A percentile compares a stretch with the other conserved stretches of the same genome.
Conservation (phyloP, 257 asterid genomes). For the Paulownia fortunei region DNA sequence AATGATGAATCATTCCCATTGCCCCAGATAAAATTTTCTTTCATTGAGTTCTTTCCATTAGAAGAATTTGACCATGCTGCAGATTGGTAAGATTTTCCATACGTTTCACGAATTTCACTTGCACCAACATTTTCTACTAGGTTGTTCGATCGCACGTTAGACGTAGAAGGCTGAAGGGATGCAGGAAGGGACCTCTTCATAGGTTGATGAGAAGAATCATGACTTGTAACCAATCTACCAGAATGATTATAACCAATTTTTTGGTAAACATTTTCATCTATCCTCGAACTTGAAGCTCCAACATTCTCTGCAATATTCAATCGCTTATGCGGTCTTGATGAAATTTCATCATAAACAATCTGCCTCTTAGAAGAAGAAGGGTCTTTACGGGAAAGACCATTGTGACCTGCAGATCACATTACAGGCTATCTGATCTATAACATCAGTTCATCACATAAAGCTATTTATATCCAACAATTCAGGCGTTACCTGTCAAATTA, state of each 20-base stretch:
- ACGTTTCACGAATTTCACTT: slow-evolving; percentile 51
- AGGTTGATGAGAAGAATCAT: slow-evolving; percentile 43
- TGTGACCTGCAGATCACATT: slow-evolving; percentile 46
- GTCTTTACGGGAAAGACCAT: slow-evolving; percentile 34
- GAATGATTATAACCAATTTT: slow-evolving; percentile 30
- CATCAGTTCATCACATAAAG: slow-evolving; percentile 20
- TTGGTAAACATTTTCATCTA: slow-evolving; percentile 32
- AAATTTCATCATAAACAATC: slow-evolving; percentile 45
- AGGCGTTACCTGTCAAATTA: slow-evolving; percentile 48
- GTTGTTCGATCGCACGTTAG: slow-evolving; percentile 41
- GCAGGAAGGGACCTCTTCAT: slow-evolving; percentile 60
- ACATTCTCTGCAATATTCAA: slow-evolving; percentile 33
- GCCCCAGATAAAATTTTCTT: slow-evolving; percentile 42
- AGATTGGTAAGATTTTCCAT: slow-evolving; percentile 47
- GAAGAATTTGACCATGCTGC: slow-evolving; percentile 49
- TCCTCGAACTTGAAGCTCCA: slow-evolving; percentile 56
- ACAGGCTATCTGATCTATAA: slow-evolving; percentile 18
- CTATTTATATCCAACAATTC: slow-evolving; percentile 8
- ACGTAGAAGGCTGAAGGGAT: slow-evolving; percentile 47
- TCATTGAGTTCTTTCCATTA: slow-evolving; percentile 43
- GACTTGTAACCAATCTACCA: slow-evolving; percentile 39
- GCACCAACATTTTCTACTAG: slow-evolving; percentile 56
- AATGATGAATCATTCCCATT: slow-evolving; percentile 40
- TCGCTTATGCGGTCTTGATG: slow-evolving; percentile 44
- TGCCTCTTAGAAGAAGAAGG: slow-evolving; percentile 52